These are phyloP conservation scores for Zasmidium citrigriseum DNA, from an alignment of 2,329 filamentous ascomycete genomes.

Conservation along the genomic window DNA sequence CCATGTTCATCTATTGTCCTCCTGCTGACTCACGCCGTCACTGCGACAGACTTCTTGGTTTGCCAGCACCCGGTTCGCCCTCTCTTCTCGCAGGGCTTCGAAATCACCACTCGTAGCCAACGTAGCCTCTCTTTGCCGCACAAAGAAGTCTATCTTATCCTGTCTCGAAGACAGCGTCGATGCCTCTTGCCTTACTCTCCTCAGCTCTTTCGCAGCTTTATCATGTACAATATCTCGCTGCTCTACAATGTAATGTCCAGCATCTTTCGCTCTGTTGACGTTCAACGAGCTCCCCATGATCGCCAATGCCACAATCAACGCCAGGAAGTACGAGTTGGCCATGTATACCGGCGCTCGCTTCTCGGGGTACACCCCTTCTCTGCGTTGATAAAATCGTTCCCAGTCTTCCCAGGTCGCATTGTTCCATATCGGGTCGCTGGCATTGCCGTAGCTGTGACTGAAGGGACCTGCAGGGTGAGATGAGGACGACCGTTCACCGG, in stretches of 20 bases:
- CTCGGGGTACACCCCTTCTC: slow-evolving; percentile 39
- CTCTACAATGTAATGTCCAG: slow-evolving; percentile 64
- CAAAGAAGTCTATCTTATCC: slow-evolving; percentile 71
- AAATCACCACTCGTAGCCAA: slow-evolving; percentile 41
- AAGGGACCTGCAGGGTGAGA: slow-evolving; percentile 34
- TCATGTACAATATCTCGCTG: slow-evolving; percentile 67
- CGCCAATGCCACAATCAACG: slow-evolving; percentile 69
- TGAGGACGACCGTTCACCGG: slow-evolving; percentile 20
- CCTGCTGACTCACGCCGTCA: slow-evolving; percentile 25
- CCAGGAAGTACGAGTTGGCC: slow-evolving; percentile 76
- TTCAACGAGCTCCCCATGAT: slow-evolving; percentile 72
- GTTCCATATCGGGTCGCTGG: slow-evolving; percentile 54
- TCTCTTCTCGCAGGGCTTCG: slow-evolving; percentile 47
- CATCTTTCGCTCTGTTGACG: slow-evolving; percentile 66
- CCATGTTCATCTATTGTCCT: background rate
- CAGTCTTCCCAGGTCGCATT: slow-evolving; percentile 99
- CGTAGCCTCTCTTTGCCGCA: slow-evolving; percentile 68
- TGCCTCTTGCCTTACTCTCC: slow-evolving; percentile 55
- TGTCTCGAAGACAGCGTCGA: slow-evolving; percentile 50
- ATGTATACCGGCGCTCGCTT: slow-evolving; percentile 63
- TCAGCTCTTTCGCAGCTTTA: slow-evolving; percentile 63
- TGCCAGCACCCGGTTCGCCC: slow-evolving; percentile 47
- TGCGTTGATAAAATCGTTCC: slow-evolving; percentile 71
- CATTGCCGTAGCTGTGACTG: slow-evolving; percentile 35
- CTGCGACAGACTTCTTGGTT: slow-evolving; percentile 49